These are phyloP conservation scores for Diplocarpon rosae DNA, from an alignment of 2,329 filamentous ascomycete genomes.

Conservation along the genomic window DNA sequence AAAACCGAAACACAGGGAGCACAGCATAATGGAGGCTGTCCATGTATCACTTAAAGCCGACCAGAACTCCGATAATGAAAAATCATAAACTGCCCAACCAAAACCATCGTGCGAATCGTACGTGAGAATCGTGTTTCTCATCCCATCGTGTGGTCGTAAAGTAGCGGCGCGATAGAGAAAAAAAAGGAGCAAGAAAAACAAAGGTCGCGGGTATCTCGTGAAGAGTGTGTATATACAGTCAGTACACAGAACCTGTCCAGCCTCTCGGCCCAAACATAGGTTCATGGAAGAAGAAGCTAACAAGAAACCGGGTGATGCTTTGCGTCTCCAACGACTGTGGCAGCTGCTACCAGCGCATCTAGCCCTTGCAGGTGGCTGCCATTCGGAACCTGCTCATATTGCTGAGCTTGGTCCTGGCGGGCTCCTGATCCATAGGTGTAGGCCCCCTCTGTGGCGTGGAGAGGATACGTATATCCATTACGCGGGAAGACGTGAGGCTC, in stretches of 20 bases:
- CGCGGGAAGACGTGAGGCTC: constrained; percentile 7
- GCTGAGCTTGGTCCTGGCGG: constrained; percentile 27
- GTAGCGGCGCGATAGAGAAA: constrained; percentile 15
- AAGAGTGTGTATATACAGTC: constrained; percentile 21
- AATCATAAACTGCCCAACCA: too few species aligned
- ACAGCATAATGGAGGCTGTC: too few species aligned
- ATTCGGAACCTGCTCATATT: constrained; percentile 25
- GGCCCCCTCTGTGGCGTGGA: constrained; percentile 9
- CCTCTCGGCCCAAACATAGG: not conserved
- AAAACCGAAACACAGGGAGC: too few species aligned
- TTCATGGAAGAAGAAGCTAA: constrained; percentile 5
- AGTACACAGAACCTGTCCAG: constrained; percentile 12
- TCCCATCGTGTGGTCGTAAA: constrained; percentile 2
- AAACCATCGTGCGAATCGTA: too few species aligned
- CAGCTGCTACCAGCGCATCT: constrained; percentile 54
- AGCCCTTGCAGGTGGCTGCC: constrained; percentile 42
- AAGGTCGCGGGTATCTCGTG: constrained; percentile 22
- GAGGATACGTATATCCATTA: constrained; percentile 25
- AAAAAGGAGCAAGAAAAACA: constrained; percentile 7
- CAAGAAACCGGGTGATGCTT: constrained; percentile 21
- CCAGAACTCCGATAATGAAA: too few species aligned
- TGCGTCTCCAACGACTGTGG: constrained; percentile 45
- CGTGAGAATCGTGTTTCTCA: too few species aligned
- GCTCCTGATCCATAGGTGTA: constrained; percentile 22
- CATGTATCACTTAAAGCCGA: too few species aligned